Evolutionary conservation across 768 basidiomycete species (phyloP), one percentile per base, ranked within the genome.

Genomic region (Suillus tomentosus): DNA sequence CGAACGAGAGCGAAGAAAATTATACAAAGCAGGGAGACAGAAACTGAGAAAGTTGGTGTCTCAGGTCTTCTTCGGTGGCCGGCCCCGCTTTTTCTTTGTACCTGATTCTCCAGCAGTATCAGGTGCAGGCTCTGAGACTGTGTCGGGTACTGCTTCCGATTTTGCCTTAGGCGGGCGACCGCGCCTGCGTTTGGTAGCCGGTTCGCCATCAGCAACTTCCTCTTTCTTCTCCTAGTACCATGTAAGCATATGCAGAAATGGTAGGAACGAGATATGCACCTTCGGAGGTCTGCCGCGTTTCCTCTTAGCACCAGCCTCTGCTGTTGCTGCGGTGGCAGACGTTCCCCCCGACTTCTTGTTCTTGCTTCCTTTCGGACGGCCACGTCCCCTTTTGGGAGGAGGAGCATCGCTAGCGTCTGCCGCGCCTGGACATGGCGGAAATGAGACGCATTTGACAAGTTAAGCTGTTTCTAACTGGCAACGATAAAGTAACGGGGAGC

Each of bases 321-420:
- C 66, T 19, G 77, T 67, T 17, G 76, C 45, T 1, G 73, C 68
- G 37, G 75, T 68, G 15, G 73, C 65, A 62, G 76, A 68, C 45
- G 77, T 67, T 65, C 72, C 78, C 73, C 74, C 71, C 68, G 73
- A 75, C 72, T 83, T 84, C 80, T 85, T 87, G 78, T 87, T 87
- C 80, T 92, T 95, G 77, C 91, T 92, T 70, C 94, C 94, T 76
- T 89, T 93, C 65, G 95, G 95, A 68, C 95, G 87, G 61, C 95
- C 95, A 55, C 95, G 85, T 72, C 91, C 87, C 71, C 94, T 88
- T 80, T 94, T 95, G 66, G 73, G 69, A 48, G 85, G 81, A 53
- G 77, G 60, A 62, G 77, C 70, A 64, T 77, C 71, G 69, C 61
- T 73, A 66, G 79, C 74, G 63, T 80, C 77, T 64, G 81, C 72